Conservation (phyloP, 2,329 filamentous ascomycete genomes). For the Penicillium sp. region DNA sequence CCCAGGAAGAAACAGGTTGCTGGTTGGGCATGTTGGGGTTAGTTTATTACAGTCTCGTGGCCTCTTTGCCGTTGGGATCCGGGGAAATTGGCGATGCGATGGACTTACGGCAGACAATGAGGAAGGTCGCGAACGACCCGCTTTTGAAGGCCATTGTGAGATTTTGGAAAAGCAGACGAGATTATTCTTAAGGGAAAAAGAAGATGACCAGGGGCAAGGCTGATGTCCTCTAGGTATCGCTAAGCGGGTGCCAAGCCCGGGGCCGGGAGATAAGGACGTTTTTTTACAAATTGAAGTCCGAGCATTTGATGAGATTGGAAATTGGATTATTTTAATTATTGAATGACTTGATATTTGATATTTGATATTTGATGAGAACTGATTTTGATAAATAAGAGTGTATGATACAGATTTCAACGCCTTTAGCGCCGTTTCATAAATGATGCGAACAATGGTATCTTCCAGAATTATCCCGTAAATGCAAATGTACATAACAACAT, state of each 20-base stretch:
- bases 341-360: neutral
- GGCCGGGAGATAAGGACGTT: neutral
- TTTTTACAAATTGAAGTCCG: neutral
- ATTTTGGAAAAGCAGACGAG: neutral
- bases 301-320: neutral
- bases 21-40: constrained; percentile 37
- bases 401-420: constrained; percentile 24
- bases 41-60: constrained; percentile 9
- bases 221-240: constrained; percentile 9
- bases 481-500: constrained; percentile 26
- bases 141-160: constrained; percentile 38
- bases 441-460: constrained; percentile 36
- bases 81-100: neutral
- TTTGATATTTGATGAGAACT: neutral
- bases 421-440: constrained; percentile 14
- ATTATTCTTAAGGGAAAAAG: constrained; percentile 4
- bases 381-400: constrained; percentile 4
- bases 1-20: constrained; percentile 96
- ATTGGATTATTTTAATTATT: no score
- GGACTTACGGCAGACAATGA: constrained; percentile 88
- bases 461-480: constrained; percentile 31
- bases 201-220: constrained; percentile 10
- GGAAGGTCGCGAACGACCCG: constrained; percentile 86
- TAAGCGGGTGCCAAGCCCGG: constrained; percentile 22
- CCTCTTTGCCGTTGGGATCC: constrained; percentile 7